Evolutionary conservation across 179 eudicot species (phyloP).

Genomic region (Nepenthes alata): DNA sequence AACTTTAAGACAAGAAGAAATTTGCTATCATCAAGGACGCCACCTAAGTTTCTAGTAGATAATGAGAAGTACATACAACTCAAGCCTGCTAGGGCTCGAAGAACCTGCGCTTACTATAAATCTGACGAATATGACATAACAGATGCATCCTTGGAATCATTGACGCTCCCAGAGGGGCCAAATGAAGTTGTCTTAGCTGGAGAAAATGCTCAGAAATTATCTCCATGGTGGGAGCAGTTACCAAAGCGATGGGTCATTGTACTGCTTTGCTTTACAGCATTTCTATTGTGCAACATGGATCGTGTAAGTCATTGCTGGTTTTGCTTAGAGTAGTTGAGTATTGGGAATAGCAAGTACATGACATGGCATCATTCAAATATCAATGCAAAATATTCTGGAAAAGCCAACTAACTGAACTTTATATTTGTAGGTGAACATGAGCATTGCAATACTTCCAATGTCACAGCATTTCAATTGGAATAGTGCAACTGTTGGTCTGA

Average conservation of each 20-base stretch:
- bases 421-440: constrained; percentile 75
- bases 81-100: constrained; percentile 21
- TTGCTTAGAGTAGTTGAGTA: constrained; percentile 2
- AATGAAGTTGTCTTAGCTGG: constrained; percentile 39
- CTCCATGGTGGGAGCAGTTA: constrained; percentile 46
- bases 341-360: not conserved
- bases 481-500: constrained; percentile 90
- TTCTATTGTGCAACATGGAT: constrained; percentile 94
- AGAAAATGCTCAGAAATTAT: constrained; percentile 22
- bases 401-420: constrained; percentile 9
- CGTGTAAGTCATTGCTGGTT: constrained; percentile 48
- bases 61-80: constrained; percentile 15
- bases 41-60: constrained; percentile 23
- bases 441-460: constrained; percentile 98
- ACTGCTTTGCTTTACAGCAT: constrained; percentile 76
- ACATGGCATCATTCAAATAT: not conserved
- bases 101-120: constrained; percentile 49
- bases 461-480: constrained; percentile 85
- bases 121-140: constrained; percentile 69
- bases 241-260: constrained; percentile 94
- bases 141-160: constrained; percentile 37
- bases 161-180: constrained; percentile 38
- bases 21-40: constrained; percentile 30
- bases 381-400: not conserved
- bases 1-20: constrained; percentile 15